Evolutionary conservation across 2,329 filamentous ascomycete genomes (phyloP).

Genomic region (Colletotrichum sp.): DNA sequence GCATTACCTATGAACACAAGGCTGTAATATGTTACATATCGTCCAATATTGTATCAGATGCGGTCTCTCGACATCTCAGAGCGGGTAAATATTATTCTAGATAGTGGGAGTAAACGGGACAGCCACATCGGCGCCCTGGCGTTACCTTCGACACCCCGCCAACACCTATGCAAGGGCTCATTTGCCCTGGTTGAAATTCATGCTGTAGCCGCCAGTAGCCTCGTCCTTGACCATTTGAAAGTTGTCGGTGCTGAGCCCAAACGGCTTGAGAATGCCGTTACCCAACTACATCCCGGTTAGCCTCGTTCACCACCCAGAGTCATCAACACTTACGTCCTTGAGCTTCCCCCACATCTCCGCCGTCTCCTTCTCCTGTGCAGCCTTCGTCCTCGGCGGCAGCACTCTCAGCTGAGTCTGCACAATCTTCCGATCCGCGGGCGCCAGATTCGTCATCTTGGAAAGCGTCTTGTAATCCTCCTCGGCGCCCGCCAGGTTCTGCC

Average conservation of each 20-base stretch:
- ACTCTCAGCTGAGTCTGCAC: constrained; percentile 69
- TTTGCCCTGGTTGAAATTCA: constrained; percentile 74
- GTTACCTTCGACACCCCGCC: background rate
- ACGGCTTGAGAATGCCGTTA: constrained; percentile 90
- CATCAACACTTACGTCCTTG: constrained; percentile 66
- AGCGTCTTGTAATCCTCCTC: constrained; percentile 80
- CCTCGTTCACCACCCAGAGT: background rate
- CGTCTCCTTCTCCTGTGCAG: constrained; percentile 86
- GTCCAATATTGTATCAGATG: accelerated
- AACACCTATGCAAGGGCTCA: background rate
- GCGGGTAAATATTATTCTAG: background rate
- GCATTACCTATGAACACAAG: accelerated
- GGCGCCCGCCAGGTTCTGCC: constrained; percentile 80
- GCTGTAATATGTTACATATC: background rate
- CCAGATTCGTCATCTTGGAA: constrained; percentile 62
- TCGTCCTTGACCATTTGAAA: constrained; percentile 95
- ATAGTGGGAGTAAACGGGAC: accelerated
- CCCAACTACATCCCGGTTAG: constrained; percentile 62
- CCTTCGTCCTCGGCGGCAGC: constrained; percentile 73
- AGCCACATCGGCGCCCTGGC: background rate
- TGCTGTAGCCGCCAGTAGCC: constrained; percentile 87
- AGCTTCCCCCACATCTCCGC: constrained; percentile 98
- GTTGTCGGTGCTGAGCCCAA: constrained; percentile 91
- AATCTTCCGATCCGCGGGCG: constrained; percentile 68
- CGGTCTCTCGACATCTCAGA: background rate